A percentile compares a stretch with the other conserved stretches of the same genome.
Evolutionary conservation across 345 rosid species (phyloP).

Genomic region (Dipteronia sinensis): DNA sequence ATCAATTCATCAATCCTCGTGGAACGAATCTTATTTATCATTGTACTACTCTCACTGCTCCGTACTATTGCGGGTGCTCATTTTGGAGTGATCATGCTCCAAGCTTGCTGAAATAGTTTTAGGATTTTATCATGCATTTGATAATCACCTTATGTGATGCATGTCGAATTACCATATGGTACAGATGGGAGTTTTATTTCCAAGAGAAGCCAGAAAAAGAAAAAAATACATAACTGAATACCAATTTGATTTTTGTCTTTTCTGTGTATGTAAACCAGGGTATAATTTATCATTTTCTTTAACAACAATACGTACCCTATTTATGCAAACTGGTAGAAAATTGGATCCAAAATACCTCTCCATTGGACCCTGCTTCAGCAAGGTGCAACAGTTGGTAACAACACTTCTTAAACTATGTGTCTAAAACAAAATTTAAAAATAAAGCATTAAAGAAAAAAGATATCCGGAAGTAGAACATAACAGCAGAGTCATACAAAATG

Average conservation of each 20-base stretch:
- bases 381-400: not conserved
- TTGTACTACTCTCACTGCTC: too few species aligned
- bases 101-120: not conserved
- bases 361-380: not conserved
- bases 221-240: not conserved
- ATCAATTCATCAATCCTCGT: too few species aligned
- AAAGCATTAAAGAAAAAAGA: not conserved
- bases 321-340: not conserved
- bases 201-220: not conserved
- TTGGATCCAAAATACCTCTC: not conserved
- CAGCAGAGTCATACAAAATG: not conserved
- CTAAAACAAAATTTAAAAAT: not conserved
- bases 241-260: not conserved
- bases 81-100: too few species aligned
- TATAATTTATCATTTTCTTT: not conserved
- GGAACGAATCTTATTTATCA: too few species aligned
- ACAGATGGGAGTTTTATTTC: not conserved
- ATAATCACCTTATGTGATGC: not conserved
- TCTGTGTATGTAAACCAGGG: not conserved
- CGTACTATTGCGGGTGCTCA: too few species aligned
- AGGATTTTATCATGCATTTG: not conserved
- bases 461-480: not conserved
- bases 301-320: not conserved
- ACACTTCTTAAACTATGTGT: not conserved
- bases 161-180: not conserved